Conservation (phyloP, 352 stramenopile species). For the Globisporangium abappressorium region DNA sequence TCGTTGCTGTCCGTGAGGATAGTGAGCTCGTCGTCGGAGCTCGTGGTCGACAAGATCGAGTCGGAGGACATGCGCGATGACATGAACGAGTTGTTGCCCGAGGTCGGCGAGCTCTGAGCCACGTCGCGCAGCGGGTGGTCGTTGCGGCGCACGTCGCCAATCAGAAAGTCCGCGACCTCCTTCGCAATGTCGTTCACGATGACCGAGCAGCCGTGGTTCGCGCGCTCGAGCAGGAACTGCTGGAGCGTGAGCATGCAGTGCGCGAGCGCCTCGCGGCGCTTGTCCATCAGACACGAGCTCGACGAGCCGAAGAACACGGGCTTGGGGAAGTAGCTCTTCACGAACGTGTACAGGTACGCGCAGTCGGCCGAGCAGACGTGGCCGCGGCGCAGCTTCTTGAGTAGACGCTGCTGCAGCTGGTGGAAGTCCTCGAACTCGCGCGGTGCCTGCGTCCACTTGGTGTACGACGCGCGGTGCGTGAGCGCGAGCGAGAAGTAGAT, state of each 20-base stretch:
- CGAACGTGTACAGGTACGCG: constrained; percentile 67
- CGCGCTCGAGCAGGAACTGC: constrained; percentile 50
- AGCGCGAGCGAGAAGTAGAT: constrained; percentile 65
- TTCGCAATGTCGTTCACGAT: constrained; percentile 24
- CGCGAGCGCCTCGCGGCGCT: constrained; percentile 49
- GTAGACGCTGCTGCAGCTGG: constrained; percentile 57
- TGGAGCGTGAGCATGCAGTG: constrained; percentile 59
- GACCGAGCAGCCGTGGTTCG: constrained; percentile 60
- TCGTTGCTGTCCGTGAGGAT: constrained; percentile 2
- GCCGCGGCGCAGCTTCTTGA: constrained; percentile 60
- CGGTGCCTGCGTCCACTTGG: constrained; percentile 42
- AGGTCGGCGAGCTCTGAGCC: constrained; percentile 10
- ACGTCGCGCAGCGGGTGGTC: constrained; percentile 39
- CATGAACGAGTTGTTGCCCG: background rate
- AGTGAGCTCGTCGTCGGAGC: constrained; percentile 29
- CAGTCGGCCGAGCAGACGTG: constrained; percentile 76
- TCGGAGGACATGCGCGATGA: constrained; percentile 6
- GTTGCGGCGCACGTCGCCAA: constrained; percentile 48
- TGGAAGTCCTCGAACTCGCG: constrained; percentile 77
- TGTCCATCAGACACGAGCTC: constrained; percentile 36
- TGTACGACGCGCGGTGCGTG: constrained; percentile 28
- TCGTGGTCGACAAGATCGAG: constrained; percentile 19
- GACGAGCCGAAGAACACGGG: constrained; percentile 51
- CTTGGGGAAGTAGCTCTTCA: constrained; percentile 81
- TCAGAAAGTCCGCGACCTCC: constrained; percentile 62